phyloP scores from a whole-genome alignment of 495 filamentous ascomycete species.

The Jackrogersella multiformis region DNA sequence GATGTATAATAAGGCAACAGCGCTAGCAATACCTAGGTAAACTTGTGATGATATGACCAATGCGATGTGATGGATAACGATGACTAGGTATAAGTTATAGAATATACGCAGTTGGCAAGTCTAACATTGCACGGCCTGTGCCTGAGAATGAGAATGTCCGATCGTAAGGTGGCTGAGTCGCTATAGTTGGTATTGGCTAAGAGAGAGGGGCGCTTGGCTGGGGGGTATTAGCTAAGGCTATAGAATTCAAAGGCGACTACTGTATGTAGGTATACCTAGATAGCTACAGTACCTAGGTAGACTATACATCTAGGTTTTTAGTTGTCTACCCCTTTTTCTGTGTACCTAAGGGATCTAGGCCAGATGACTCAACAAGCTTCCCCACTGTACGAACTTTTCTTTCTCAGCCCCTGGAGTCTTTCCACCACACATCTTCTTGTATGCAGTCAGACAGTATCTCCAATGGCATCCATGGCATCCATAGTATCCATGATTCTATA shows the following conservation, averaged over 20 bases:
- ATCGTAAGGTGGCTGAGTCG: not conserved
- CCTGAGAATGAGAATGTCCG: not conserved
- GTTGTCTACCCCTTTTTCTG: not conserved
- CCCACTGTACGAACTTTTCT: not conserved
- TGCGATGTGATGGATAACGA: not conserved
- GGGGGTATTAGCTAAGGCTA: not conserved
- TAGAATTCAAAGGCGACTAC: not conserved
- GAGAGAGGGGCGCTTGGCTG: not conserved
- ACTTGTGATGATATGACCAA: not conserved
- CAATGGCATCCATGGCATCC: not conserved
- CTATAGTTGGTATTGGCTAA: not conserved
- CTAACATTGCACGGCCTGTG: not conserved
- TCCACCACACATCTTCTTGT: not conserved
- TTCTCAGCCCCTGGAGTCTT: not conserved
- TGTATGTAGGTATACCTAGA: too few relatives aligned
- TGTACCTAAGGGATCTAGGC: not conserved
- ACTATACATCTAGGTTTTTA: too few relatives aligned
- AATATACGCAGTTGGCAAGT: not conserved
- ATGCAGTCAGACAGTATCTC: not conserved
- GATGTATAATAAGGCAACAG: too few relatives aligned
- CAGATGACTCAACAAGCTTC: conserved; percentile 19
- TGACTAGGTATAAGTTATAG: too few relatives aligned
- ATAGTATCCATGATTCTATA: too few relatives aligned
- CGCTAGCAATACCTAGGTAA: too few relatives aligned
- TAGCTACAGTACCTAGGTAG: too few relatives aligned